A percentile compares a stretch with the other conserved stretches of the same genome.
phyloP scores from a whole-genome alignment of 192 early-diverging fungal species.

The Thamnidium elegans region DNA sequence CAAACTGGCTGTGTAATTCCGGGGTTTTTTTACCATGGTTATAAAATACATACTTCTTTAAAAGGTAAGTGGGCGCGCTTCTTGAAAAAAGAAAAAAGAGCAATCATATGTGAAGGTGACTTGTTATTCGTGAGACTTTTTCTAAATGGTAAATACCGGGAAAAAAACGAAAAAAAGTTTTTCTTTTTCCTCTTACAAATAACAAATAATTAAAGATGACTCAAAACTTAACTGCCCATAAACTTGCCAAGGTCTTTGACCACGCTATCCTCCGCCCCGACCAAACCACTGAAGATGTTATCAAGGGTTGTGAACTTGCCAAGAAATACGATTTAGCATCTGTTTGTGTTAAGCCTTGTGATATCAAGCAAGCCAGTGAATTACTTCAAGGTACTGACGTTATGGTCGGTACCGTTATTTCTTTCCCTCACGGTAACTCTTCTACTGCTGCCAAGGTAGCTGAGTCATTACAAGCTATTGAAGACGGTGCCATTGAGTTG shows the following conservation, averaged over 20 bases:
- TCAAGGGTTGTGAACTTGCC: slow-evolving; percentile 50
- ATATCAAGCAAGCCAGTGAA: slow-evolving; percentile 46
- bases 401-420: slow-evolving; percentile 57
- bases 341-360: slow-evolving; percentile 63
- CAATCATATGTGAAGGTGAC: too few species aligned
- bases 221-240: slow-evolving; percentile 46
- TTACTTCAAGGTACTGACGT: slow-evolving; percentile 43
- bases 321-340: slow-evolving; percentile 48
- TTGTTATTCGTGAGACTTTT: too few species aligned
- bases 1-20: too few species aligned
- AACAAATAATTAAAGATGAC: slow-evolving; percentile 22
- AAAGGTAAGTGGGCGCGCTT: too few species aligned
- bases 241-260: slow-evolving; percentile 56
- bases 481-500: slow-evolving; percentile 58
- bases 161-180: too few species aligned
- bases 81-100: too few species aligned
- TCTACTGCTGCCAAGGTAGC: slow-evolving; percentile 49
- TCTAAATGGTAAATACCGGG: too few species aligned
- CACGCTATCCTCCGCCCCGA: slow-evolving; percentile 58
- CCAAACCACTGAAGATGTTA: slow-evolving; percentile 50
- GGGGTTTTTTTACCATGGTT: too few species aligned
- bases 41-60: too few species aligned
- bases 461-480: slow-evolving; percentile 50
- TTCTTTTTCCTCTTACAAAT: too few species aligned
- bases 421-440: slow-evolving; percentile 59